phyloP scores from a whole-genome alignment of 495 filamentous ascomycete species.

The Articulospora tetracladia region DNA sequence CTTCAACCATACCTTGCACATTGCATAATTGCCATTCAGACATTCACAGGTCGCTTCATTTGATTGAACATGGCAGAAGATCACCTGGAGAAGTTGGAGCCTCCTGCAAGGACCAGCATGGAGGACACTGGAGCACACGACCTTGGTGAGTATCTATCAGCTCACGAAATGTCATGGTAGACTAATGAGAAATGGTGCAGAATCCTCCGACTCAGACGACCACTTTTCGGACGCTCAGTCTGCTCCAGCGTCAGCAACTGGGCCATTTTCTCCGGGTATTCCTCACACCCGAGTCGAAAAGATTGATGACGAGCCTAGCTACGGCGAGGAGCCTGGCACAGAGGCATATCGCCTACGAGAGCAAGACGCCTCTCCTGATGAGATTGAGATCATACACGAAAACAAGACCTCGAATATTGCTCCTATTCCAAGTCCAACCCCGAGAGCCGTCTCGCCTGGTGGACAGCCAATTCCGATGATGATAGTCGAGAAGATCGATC shows the following conservation, averaged over 20 bases:
- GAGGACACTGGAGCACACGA: conserved; percentile 83
- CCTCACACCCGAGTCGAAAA: conserved; percentile 83
- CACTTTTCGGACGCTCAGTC: conserved; percentile 90
- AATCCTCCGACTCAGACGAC: conserved; percentile 72
- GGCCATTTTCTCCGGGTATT: conserved; percentile 51
- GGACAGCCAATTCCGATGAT: conserved; percentile 71
- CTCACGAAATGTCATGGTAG: background rate
- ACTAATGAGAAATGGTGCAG: conserved; percentile 26
- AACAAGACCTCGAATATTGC: background rate
- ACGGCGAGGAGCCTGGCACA: conserved; percentile 91
- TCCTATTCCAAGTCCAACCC: background rate
- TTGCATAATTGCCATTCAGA: background rate
- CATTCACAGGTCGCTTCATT: background rate
- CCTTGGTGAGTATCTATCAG: conserved; percentile 51
- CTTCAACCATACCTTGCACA: background rate
- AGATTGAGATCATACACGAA: conserved; percentile 38
- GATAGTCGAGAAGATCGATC: conserved; percentile 76
- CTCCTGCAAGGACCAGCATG: conserved; percentile 58
- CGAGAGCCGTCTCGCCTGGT: conserved; percentile 37
- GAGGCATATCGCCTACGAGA: conserved; percentile 68
- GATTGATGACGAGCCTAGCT: conserved; percentile 61
- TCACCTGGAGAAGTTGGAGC: conserved; percentile 49
- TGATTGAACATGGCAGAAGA: conserved; percentile 30
- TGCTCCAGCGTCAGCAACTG: conserved; percentile 36
- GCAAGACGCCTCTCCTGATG: conserved; percentile 80